Evolutionary conservation across 345 rosid genomes (phyloP).

Genomic region (Populus ilicifolia): DNA sequence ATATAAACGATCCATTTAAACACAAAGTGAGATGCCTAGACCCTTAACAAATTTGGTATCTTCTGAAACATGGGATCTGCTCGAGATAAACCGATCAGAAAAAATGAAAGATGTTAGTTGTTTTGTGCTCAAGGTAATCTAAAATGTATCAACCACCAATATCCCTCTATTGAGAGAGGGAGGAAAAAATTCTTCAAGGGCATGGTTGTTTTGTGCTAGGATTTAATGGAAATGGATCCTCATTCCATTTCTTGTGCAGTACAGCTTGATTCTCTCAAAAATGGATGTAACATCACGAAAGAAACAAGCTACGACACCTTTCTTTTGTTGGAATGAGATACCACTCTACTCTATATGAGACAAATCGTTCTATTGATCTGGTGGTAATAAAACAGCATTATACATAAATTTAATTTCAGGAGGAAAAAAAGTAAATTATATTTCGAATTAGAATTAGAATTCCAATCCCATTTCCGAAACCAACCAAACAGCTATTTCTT

Average conservation of each 20-base stretch:
- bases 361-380: background rate
- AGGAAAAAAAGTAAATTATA: too few species aligned
- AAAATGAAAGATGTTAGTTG: background rate
- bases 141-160: background rate
- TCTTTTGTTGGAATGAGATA: background rate
- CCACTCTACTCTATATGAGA: background rate
- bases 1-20: background rate
- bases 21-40: background rate
- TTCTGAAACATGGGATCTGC: background rate
- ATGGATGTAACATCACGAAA: background rate
- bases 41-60: background rate
- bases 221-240: background rate
- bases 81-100: background rate
- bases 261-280: too few species aligned
- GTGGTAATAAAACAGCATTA: background rate
- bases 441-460: background rate
- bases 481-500: background rate
- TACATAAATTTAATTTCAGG: background rate
- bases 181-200: background rate
- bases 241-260: background rate
- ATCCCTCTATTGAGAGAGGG: background rate
- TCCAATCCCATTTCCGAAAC: background rate
- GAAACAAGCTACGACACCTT: background rate
- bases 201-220: background rate
- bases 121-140: background rate